phyloP scores from a whole-genome alignment of 2,329 filamentous ascomycete genomes.

The Helminthosporium solani region DNA sequence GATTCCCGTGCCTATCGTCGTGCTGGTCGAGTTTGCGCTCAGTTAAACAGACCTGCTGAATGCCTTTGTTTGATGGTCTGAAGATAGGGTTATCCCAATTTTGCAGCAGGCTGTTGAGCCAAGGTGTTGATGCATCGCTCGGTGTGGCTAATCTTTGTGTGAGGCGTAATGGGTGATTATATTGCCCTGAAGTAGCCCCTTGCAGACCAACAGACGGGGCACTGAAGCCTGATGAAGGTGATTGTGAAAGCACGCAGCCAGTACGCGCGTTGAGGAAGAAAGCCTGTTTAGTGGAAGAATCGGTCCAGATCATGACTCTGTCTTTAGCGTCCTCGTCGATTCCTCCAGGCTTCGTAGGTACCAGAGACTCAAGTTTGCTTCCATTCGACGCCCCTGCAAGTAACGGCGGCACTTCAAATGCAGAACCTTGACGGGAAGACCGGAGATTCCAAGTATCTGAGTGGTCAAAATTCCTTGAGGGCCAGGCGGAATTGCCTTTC shows the following conservation, averaged over 20 bases:
- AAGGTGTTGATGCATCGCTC: constrained; percentile 37
- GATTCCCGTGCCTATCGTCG: constrained; percentile 3
- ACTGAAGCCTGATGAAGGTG: constrained; percentile 13
- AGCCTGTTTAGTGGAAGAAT: constrained; percentile 58
- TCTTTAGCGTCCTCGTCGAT: constrained; percentile 20
- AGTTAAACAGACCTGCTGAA: constrained; percentile 42
- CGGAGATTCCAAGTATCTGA: background rate
- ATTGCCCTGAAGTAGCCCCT: constrained; percentile 17
- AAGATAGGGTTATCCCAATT: constrained; percentile 80
- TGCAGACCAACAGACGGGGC: constrained; percentile 3
- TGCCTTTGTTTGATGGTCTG: constrained; percentile 47
- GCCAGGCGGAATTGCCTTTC: background rate
- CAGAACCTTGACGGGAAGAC: background rate
- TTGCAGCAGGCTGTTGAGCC: constrained; percentile 62
- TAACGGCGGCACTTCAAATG: constrained; percentile 14
- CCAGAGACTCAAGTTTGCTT: background rate
- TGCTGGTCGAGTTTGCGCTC: constrained; percentile 9
- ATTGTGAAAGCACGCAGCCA: constrained; percentile 44
- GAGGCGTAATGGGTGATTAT: constrained; percentile 37
- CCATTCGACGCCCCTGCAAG: constrained; percentile 13
- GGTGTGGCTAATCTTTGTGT: constrained; percentile 14
- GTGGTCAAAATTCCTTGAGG: background rate
- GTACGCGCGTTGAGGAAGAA: constrained; percentile 58
- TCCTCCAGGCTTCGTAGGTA: background rate
- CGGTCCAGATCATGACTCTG: constrained; percentile 57